Evolutionary conservation across 169 alveolate genomes (phyloP).

Genomic region (Theileria annulata): DNA sequence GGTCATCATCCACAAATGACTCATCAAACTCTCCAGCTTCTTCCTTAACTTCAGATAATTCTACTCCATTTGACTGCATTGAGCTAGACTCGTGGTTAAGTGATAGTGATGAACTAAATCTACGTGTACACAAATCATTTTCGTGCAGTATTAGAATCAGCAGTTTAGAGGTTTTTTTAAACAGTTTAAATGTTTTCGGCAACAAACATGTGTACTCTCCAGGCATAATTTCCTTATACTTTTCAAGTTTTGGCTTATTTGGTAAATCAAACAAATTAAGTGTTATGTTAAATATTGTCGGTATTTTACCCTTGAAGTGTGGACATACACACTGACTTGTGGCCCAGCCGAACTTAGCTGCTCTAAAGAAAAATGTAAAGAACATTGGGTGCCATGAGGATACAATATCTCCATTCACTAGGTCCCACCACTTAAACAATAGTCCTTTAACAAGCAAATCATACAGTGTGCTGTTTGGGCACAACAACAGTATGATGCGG

Average conservation of each 20-base stretch:
- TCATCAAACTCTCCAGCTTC: not conserved
- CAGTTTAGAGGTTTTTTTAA: constrained; percentile 38
- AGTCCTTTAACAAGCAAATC: constrained; percentile 34
- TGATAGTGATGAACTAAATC: not conserved
- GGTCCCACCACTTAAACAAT: constrained; percentile 60
- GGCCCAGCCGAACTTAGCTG: constrained; percentile 65
- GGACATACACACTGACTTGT: constrained; percentile 33
- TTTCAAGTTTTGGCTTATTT: constrained; percentile 18
- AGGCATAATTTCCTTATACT: constrained; percentile 46
- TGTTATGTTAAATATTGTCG: constrained; percentile 34
- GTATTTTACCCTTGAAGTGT: constrained; percentile 22
- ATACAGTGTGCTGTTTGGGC: constrained; percentile 55
- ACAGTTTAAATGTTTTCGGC: constrained; percentile 22
- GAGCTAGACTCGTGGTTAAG: not conserved
- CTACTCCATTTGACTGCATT: not conserved
- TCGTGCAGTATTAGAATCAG: constrained; percentile 14
- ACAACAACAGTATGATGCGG: constrained; percentile 42
- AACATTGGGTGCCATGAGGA: constrained; percentile 59
- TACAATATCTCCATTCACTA: constrained; percentile 46
- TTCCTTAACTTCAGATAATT: not conserved
- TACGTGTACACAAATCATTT: not conserved
- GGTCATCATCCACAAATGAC: not conserved
- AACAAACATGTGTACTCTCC: constrained; percentile 42
- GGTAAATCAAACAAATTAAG: constrained; percentile 30
- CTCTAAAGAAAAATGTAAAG: constrained; percentile 42